Conservation (phyloP, 805 yeast species). For the Myxozyma nipponensis region DNA sequence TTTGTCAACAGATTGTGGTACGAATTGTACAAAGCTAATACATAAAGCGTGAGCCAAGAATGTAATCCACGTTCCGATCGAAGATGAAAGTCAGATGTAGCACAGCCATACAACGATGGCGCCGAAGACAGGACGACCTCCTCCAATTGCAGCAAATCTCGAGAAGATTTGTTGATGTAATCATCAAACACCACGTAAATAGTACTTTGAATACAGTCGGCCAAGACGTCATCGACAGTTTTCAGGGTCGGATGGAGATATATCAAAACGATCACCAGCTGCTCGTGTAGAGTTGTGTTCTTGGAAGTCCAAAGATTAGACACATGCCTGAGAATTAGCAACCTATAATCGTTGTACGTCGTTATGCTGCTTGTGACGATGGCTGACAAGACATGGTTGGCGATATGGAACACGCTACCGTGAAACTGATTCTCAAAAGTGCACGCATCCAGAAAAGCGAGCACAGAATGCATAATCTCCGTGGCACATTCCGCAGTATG, state of each 20-base stretch:
- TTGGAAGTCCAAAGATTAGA: conserved; percentile 12
- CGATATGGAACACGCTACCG: conserved; percentile 4
- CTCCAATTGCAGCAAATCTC: conserved; percentile 15
- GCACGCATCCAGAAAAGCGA: conserved; percentile 4
- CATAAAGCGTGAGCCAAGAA: conserved; percentile 7
- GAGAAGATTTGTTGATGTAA: conserved; percentile 4
- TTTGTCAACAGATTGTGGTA: neutral
- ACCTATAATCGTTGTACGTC: neutral
- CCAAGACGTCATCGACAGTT: neutral
- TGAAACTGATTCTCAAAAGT: conserved; percentile 14
- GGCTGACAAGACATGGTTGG: conserved; percentile 8
- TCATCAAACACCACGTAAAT: conserved; percentile 8
- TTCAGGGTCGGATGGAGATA: conserved; percentile 9
- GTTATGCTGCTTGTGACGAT: conserved; percentile 1
- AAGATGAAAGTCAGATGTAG: conserved; percentile 5
- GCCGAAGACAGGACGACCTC: conserved; percentile 5
- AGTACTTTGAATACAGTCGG: conserved; percentile 3
- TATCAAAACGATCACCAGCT: conserved; percentile 7
- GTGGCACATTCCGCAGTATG: neutral
- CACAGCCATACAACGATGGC: conserved; percentile 3
- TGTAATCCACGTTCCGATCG: conserved; percentile 4
- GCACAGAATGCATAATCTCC: conserved; percentile 3
- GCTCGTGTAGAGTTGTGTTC: conserved; percentile 9
- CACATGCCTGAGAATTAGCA: conserved; percentile 4
- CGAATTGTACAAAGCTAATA: neutral